Percentiles rank a stretch among this genome's conserved stretches.
Evolutionary conservation across 176 grass and related monocot species (phyloP).

Genomic region (Phoenix roebelenii): DNA sequence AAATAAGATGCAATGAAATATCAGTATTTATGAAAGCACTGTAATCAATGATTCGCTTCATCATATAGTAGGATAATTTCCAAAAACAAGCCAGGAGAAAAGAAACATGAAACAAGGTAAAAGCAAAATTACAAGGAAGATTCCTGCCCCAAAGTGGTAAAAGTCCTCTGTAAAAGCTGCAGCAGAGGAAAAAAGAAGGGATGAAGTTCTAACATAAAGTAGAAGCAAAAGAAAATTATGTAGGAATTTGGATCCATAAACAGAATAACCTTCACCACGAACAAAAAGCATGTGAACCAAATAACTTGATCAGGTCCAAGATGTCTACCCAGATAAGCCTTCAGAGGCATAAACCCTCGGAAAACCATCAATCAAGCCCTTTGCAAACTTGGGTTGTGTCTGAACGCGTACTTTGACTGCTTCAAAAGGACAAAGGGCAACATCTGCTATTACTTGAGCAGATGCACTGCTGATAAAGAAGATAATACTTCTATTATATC

Average conservation of each 20-base stretch:
- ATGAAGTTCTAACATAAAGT: slow-evolving; percentile 3
- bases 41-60: too few species aligned
- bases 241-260: too few species aligned
- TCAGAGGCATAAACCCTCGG: slow-evolving; percentile 79
- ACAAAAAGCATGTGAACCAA: neutral
- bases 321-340: slow-evolving; percentile 77
- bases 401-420: slow-evolving; percentile 95
- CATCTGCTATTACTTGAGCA: slow-evolving; percentile 91
- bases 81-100: neutral
- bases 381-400: slow-evolving; percentile 72
- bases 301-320: slow-evolving; percentile 10
- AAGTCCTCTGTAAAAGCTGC: slow-evolving; percentile 89
- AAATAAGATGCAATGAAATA: too few species aligned
- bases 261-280: too few species aligned
- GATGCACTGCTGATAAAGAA: slow-evolving; percentile 90
- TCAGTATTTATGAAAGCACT: too few species aligned
- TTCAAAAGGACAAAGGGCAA: slow-evolving; percentile 80
- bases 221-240: too few species aligned
- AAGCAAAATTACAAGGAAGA: slow-evolving; percentile 80
- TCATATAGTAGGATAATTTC: neutral
- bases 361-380: slow-evolving; percentile 84
- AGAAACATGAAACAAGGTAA: neutral
- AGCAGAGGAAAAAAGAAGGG: slow-evolving; percentile 22
- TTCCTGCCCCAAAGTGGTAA: slow-evolving; percentile 88
- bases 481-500: slow-evolving; percentile 49